Conservation (phyloP, 2,329 filamentous ascomycete species). For the Tolypocladium cylindrosporum region DNA sequence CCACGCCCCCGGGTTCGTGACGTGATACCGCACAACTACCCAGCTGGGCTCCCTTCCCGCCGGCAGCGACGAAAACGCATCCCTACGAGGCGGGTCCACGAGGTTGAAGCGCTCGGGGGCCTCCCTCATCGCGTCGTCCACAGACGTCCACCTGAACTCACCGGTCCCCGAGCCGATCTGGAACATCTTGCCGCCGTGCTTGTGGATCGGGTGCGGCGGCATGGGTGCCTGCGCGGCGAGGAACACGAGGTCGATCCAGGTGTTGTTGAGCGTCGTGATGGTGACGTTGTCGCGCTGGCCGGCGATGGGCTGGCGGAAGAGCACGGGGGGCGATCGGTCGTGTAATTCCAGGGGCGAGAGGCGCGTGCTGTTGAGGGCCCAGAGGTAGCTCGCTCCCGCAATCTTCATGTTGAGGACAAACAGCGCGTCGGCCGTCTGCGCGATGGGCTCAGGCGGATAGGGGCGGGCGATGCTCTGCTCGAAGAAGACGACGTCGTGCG, state of each 20-base stretch:
- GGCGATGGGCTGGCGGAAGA: no score
- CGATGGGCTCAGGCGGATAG: conserved; percentile 35
- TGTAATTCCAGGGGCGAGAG: conserved; percentile 10
- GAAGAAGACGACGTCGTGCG: conserved; percentile 31
- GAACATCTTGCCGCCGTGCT: conserved; percentile 52
- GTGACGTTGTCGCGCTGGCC: conserved; percentile 31
- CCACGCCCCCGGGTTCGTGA: conserved; percentile 42
- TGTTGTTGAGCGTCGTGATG: conserved; percentile 32
- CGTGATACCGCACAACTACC: conserved; percentile 43
- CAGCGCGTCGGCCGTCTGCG: conserved; percentile 32
- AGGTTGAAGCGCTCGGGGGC: conserved; percentile 46
- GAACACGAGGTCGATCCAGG: conserved; percentile 49
- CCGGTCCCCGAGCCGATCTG: conserved; percentile 42
- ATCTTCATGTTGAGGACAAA: conserved; percentile 30
- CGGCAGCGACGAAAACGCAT: conserved; percentile 22
- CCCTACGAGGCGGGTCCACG: conserved; percentile 41
- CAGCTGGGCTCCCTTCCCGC: conserved; percentile 18
- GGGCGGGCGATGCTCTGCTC: conserved; percentile 30
- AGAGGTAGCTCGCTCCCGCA: conserved; percentile 36
- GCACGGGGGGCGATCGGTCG: no score
- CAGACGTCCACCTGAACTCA: conserved; percentile 38
- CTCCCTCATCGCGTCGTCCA: conserved; percentile 39
- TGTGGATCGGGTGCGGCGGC: conserved; percentile 50
- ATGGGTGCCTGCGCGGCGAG: conserved; percentile 27
- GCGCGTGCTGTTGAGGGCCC: conserved; percentile 39